Evolutionary conservation across 768 basidiomycete species (phyloP), one percentile per base, ranked within the genome.

Genomic region (Termitomyces bulborhizus): DNA sequence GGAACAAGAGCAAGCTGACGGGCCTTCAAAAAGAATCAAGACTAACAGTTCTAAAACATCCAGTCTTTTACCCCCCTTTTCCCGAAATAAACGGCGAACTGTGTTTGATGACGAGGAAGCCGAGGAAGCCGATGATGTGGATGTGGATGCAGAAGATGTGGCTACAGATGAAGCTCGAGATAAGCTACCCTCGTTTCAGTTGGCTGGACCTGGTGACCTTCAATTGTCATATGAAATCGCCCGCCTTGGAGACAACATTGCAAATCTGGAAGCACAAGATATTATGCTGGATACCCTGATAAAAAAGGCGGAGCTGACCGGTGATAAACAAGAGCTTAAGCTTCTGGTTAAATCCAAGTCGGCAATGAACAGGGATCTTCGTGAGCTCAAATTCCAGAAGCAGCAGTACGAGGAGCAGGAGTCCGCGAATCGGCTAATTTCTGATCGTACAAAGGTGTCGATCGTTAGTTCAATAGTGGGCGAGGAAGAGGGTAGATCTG

Each of bases 361-460:
- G 8, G 83, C 90, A 0, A 81, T 98, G 73, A 81, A 76, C 15
- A 76, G 92, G 54, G 94, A 98, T 64, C 73, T 94, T 40, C 78
- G 94, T 31, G 87, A 93, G 63, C 73, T 94, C 2, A 77, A 80
- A 52, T 97, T 98, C 69, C 95, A 97, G 71, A 93, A 88, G 70
- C 79, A 80, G 11, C 95, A 98, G 65, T 98, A 92, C 66, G 90
- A 96, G 66, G 90, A 93, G 65, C 95, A 98, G 68, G 93, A 97
- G 65, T 76, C 82, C n/a, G 90, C 91, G 24, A 97, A 94, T 64
- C 80, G 88, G 16, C 81, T 98, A 3, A 72, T 92, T 24, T 88
- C 93, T 1, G 85, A 89, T 24, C 80, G 91, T 31, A 98, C 94
- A 4, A 81, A 76, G 57, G 86, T 96, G n/a, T 77, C 82, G 3